These are phyloP conservation scores for Alnus glutinosa DNA, from an alignment of 306 rosid species.

Conservation along the genomic window DNA sequence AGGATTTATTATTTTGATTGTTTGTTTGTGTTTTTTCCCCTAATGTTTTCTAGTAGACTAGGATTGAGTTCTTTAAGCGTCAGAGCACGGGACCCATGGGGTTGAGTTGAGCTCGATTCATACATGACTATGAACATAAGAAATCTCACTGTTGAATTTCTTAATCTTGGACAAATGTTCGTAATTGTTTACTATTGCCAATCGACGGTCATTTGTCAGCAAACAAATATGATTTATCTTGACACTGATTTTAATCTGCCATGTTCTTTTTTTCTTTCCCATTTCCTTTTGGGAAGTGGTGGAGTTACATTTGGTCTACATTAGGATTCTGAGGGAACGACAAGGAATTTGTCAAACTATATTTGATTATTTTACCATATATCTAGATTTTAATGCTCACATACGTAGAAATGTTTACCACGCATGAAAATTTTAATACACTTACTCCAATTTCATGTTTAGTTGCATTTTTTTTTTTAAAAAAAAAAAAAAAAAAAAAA, in stretches of 20 bases:
- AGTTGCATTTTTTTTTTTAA: not conserved
- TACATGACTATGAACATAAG: not conserved
- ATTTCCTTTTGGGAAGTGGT: not conserved
- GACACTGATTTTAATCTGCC: not conserved
- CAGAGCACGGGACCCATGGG: not conserved
- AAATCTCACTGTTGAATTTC: not conserved
- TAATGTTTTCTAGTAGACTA: too few species aligned
- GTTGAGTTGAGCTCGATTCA: not conserved
- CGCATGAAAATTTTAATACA: not conserved
- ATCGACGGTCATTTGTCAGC: not conserved
- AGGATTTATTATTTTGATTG: too few species aligned
- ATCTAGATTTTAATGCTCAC: not conserved
- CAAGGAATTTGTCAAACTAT: not conserved
- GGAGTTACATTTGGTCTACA: not conserved
- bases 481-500: too few species aligned
- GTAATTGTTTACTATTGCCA: not conserved
- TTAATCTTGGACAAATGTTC: not conserved
- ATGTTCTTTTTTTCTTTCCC: not conserved
- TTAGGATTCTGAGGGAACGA: not conserved
- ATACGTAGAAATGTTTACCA: not conserved
- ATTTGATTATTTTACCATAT: not conserved
- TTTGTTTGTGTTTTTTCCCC: too few species aligned
- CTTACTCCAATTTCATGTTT: not conserved
- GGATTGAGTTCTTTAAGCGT: not conserved
- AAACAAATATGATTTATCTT: not conserved